Conservation (phyloP, 371 early-diverging fungal genomes). For the Mucor irregularis region DNA sequence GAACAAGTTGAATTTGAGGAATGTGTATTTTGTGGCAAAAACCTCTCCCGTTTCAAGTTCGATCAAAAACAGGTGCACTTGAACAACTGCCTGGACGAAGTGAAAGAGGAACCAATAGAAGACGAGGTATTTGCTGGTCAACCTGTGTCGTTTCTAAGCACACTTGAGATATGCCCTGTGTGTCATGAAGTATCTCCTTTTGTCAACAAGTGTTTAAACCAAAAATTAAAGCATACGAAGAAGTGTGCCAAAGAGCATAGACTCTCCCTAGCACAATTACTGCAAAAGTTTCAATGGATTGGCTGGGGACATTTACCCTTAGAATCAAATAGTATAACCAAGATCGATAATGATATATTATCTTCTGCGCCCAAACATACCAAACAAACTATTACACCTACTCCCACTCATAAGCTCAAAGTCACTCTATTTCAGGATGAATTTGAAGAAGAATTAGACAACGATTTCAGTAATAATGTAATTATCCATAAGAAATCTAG, state of each 20-base stretch:
- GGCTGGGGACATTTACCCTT: constrained; percentile 34
- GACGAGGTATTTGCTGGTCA: constrained; percentile 25
- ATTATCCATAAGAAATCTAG: constrained; percentile 2
- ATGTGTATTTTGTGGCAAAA: constrained; percentile 40
- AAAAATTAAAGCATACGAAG: constrained; percentile 27
- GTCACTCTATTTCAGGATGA: neutral
- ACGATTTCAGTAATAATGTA: constrained; percentile 12
- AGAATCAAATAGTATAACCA: no score
- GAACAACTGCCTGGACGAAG: constrained; percentile 32
- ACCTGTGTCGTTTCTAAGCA: constrained; percentile 13
- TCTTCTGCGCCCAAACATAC: neutral
- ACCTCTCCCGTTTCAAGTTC: constrained; percentile 14
- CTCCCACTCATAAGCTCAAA: neutral
- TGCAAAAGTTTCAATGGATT: constrained; percentile 33
- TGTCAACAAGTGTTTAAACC: constrained; percentile 2
- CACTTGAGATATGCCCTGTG: constrained; percentile 30
- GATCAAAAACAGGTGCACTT: constrained; percentile 25
- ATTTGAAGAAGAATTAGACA: neutral
- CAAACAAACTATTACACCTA: neutral
- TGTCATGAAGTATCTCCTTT: constrained; percentile 27
- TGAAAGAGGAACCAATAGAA: neutral
- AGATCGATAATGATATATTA: neutral
- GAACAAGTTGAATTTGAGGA: constrained; percentile 11
- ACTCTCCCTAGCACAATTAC: constrained; percentile 17
- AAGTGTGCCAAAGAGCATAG: constrained; percentile 17